Percentiles rank a stretch among this genome's conserved stretches.
Evolutionary conservation across 2,329 filamentous ascomycete genomes (phyloP).

Genomic region (Diaporthe australafricana): DNA sequence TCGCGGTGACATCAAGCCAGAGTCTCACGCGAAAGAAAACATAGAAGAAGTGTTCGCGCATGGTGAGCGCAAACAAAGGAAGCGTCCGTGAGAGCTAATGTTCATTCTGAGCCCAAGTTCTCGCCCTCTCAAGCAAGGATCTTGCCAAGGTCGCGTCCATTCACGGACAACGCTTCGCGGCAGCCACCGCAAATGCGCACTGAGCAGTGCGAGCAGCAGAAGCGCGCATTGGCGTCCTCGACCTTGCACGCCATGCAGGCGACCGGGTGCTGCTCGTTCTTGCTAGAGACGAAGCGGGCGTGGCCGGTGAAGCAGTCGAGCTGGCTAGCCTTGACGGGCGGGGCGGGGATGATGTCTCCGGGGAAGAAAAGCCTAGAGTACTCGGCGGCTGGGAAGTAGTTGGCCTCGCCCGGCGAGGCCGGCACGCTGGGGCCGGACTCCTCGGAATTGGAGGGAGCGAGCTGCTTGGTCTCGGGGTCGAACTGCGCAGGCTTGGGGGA

Average conservation of each 20-base stretch:
- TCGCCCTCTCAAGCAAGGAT: conserved; percentile 47
- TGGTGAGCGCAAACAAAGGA: background rate
- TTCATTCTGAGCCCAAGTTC: background rate
- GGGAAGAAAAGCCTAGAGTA: conserved; percentile 43
- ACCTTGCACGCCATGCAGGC: conserved; percentile 65
- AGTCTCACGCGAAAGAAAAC: background rate
- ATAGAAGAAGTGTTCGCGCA: background rate
- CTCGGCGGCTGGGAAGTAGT: conserved; percentile 44
- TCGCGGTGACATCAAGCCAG: background rate
- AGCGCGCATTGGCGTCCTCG: conserved; percentile 57
- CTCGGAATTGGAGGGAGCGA: background rate
- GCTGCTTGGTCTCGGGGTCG: background rate
- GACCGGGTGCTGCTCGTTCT: conserved; percentile 62
- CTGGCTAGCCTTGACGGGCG: conserved; percentile 53
- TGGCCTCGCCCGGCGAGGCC: conserved; percentile 42
- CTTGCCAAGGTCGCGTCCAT: conserved; percentile 56
- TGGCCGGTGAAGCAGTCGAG: conserved; percentile 62
- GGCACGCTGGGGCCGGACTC: background rate
- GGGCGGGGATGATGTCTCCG: conserved; percentile 54
- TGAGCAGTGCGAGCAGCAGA: conserved; percentile 62
- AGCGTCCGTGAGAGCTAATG: too few species aligned
- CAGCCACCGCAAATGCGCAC: conserved; percentile 65
- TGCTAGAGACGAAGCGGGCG: conserved; percentile 58
- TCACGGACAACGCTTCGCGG: conserved; percentile 52
- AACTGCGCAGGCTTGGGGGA: background rate